Base-by-base conservation (phyloP, 139 green algal species). In the Chlorella sp. region DNA sequence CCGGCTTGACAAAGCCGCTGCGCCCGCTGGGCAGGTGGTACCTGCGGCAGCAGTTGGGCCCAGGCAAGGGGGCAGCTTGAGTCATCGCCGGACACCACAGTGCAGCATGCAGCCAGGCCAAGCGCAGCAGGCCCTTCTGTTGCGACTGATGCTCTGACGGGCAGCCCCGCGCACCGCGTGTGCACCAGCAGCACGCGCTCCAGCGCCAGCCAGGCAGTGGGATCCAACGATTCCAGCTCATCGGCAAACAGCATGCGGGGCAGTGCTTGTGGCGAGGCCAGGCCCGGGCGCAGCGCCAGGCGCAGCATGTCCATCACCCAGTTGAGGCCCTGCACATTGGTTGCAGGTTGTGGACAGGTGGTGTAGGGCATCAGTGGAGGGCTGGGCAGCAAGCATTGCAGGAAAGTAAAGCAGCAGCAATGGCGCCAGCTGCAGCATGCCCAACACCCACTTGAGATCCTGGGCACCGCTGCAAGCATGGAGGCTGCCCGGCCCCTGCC, bases 281-380 rank as follows among this genome's bases (percentile, higher is more conserved):
- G 69, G 23, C 70, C 87, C 36, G 89, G 86, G 12, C 51, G 81
- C 62, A 96, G 39, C 32, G 85, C 82, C 36, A 94, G 81, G 18
- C 86, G 85, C 56, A 96, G 68, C 82, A 95, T 80, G 39, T 94
- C 90, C 74, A 86, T 86, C 56, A 93, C 87, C 94, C 94, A 97
- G 65, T 90, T 85, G 30, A 90, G 64, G 38, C 89, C 74, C 84
- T 93, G 85, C 73, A 86, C 21, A 11, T n/a, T 25, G 25, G 70
- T 13, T 68, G 21, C 2, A n/a, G n/a, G n/a, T n/a, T n/a, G n/a
- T n/a, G n/a, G n/a, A n/a, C n/a, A n/a, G n/a, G n/a, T n/a, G n/a
- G n/a, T n/a, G n/a, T n/a, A n/a, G n/a, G n/a, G n/a, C n/a, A n/a
- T n/a, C n/a, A n/a, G n/a, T n/a, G n/a, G n/a, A n/a, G n/a, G n/a